These are phyloP conservation scores for Cadophora luteo-olivacea DNA, from an alignment of 2,329 filamentous ascomycete genomes.

Conservation along the genomic window DNA sequence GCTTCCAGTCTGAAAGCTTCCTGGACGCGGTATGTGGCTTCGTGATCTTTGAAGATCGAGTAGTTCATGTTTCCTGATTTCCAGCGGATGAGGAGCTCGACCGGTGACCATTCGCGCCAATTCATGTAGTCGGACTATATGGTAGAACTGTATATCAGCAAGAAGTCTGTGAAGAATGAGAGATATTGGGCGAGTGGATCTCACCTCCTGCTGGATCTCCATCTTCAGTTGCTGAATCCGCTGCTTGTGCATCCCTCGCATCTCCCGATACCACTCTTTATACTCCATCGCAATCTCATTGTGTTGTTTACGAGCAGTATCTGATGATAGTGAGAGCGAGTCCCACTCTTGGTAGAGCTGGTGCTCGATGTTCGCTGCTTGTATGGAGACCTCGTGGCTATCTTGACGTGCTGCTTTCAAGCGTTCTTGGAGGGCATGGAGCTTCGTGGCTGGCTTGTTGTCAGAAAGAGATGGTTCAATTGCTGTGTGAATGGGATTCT, in stretches of 20 bases:
- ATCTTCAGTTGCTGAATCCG: not conserved
- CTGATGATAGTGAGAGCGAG: not conserved
- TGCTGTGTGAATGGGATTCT: not conserved
- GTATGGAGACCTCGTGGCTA: not conserved
- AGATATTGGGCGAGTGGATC: not conserved
- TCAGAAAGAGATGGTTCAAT: too few relatives aligned
- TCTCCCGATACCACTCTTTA: not conserved
- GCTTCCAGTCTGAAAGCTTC: not conserved
- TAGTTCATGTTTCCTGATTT: slow-evolving; percentile 9
- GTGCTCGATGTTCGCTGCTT: not conserved
- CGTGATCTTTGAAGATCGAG: slow-evolving; percentile 2
- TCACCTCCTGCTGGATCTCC: not conserved
- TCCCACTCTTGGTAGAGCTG: not conserved
- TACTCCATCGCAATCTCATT: not conserved
- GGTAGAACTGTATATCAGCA: too few relatives aligned
- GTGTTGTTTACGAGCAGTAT: not conserved
- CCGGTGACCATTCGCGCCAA: not conserved
- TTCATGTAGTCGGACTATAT: slow-evolving; percentile 1
- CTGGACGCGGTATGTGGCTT: not conserved
- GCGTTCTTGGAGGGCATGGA: not conserved
- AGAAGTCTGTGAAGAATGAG: too few relatives aligned
- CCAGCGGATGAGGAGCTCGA: slow-evolving; percentile 9
- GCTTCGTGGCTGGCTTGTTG: not conserved
- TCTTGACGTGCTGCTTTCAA: not conserved
- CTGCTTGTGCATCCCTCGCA: not conserved